phyloP scores from a whole-genome alignment of 306 rosid species.

The Parietaria judaica region DNA sequence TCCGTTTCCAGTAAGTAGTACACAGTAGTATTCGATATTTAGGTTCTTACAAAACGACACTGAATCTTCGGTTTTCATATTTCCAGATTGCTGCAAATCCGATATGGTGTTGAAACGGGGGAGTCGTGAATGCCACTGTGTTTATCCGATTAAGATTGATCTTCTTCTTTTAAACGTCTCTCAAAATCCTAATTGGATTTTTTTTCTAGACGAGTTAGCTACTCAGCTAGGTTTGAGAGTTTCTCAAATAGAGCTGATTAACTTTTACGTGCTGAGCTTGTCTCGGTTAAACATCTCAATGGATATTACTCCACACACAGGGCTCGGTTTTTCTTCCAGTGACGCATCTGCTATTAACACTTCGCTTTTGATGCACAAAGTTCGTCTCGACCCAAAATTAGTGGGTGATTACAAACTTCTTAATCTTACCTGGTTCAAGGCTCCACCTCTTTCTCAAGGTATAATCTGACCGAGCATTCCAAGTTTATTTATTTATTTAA shows the following conservation, averaged over 20 bases:
- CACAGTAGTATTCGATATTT: background rate
- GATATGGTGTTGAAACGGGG: conserved; percentile 69
- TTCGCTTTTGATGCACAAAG: conserved; percentile 58
- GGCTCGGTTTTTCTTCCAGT: conserved; percentile 57
- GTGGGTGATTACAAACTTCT: conserved; percentile 80
- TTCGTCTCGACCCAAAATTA: conserved; percentile 47
- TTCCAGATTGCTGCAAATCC: conserved; percentile 75
- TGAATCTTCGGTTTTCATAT: conserved; percentile 14
- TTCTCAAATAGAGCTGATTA: conserved; percentile 68
- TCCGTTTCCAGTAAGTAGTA: conserved; percentile 48
- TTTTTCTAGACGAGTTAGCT: conserved; percentile 61
- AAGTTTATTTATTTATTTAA: background rate
- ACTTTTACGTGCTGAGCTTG: conserved; percentile 58
- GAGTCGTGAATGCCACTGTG: conserved; percentile 63
- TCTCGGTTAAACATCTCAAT: conserved; percentile 73
- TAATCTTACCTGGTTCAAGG: conserved; percentile 75
- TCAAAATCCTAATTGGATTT: conserved; percentile 52
- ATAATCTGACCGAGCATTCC: conserved; percentile 10
- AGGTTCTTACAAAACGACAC: too few relatives aligned
- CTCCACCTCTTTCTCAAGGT: conserved; percentile 80
- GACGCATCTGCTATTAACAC: conserved; percentile 66
- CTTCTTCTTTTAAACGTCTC: conserved; percentile 84
- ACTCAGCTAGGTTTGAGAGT: conserved; percentile 46
- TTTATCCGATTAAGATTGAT: conserved; percentile 87
- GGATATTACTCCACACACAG: conserved; percentile 72